Conservation (phyloP, 352 stramenopile species). For the Phytophthora lateralis region DNA sequence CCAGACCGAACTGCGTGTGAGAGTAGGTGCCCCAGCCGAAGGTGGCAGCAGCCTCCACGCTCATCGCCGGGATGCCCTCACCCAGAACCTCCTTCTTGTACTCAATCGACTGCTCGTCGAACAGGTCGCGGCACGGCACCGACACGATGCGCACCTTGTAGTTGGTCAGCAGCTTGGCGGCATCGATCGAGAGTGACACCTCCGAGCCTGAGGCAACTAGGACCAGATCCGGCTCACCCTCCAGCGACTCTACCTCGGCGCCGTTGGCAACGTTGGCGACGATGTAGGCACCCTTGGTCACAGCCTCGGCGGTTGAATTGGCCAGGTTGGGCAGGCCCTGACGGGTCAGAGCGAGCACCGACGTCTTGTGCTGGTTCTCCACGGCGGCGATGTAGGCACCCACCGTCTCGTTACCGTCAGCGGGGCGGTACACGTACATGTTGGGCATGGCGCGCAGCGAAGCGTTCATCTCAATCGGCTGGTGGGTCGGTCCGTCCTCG, state of each 20-base stretch:
- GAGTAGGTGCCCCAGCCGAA: conserved; percentile 97
- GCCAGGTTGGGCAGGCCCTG: conserved; percentile 92
- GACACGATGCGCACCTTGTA: conserved; percentile 95
- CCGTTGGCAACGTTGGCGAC: conserved; percentile 82
- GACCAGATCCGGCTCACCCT: conserved; percentile 89
- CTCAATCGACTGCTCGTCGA: conserved; percentile 94
- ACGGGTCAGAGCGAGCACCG: conserved; percentile 94
- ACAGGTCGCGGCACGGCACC: conserved; percentile 98
- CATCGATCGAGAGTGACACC: conserved; percentile 94
- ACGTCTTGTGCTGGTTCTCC: conserved; percentile 88
- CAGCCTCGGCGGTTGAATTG: conserved; percentile 88
- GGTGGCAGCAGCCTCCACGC: conserved; percentile 94
- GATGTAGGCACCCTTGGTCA: conserved; percentile 92
- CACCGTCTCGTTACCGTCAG: conserved; percentile 98
- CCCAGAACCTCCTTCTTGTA: conserved; percentile 97
- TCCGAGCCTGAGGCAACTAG: conserved; percentile 96
- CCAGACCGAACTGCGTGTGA: conserved; percentile 92
- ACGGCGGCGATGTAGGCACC: conserved; percentile 93
- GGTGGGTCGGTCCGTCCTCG: conserved; percentile 99
- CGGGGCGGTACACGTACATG: conserved; percentile 97
- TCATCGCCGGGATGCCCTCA: conserved; percentile 94
- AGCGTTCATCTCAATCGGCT: conserved; percentile 98
- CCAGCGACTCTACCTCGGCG: conserved; percentile 70
- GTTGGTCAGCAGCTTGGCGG: conserved; percentile 89
- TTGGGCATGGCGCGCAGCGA: conserved; percentile 97